Evolutionary conservation across 208 protist species (phyloP), one percentile per base, ranked within the genome.

Genomic region (Leishmania mexicana): DNA sequence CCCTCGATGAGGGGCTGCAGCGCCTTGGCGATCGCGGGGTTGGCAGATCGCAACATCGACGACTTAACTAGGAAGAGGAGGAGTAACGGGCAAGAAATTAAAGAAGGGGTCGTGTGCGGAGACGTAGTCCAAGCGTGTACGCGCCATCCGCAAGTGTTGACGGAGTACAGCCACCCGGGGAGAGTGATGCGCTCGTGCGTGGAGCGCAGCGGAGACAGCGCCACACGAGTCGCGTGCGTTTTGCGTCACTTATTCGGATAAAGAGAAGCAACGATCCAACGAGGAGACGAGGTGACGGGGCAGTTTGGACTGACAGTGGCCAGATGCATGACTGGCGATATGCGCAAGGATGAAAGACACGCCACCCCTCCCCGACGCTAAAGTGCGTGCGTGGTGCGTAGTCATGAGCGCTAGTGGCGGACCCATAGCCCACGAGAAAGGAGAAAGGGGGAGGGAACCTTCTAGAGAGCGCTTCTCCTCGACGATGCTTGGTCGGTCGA

Each of bases 1-100:
- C 90, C 91, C 45, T 88, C 77, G 38, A 96, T 78, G 28, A 95
- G 87, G 11, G 91, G 89, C 73, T 89, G 68, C 51, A 95, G 81
- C 13, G 76, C 76, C 67, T 85, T 88, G 35, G 84, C 74, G 28
- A 95, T 88, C 70, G 85, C 76, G 2, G 88, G 70, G 80, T 93
- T 90, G 45, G 85, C 58, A 42, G 82, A 88, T 45, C 85, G 85
- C 38, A 90, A 76, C 79, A 95, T 87, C 11, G 24, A 45, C 15
- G 58, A 45, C 31, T 76, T 5, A 31, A 6, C 67, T 21, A 72
- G 24, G n/a, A 49, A 73, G 42, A 65, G 42, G 40, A 60, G 35
- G 21, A 24, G 75, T 19, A 64, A 19, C 40, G 31, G 24, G 8
- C 13, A 49, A 54, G 13, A 54, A 13, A 21, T 21, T 15, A 54